phyloP scores from a whole-genome alignment of 1,139 yeast genomes.

The Taphrina flavorubra region DNA sequence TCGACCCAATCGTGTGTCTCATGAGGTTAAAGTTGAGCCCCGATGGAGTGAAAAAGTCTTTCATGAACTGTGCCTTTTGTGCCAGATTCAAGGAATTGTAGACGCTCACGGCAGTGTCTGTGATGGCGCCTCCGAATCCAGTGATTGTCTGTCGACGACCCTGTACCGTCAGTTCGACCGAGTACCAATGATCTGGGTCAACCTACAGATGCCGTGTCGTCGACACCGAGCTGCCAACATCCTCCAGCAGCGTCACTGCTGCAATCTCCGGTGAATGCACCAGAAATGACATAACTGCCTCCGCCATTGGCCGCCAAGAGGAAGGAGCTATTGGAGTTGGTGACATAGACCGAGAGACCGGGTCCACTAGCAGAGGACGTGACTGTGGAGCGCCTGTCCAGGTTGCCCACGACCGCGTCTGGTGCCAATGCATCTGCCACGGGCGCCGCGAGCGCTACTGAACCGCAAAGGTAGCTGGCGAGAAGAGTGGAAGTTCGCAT shows the following conservation, averaged over 20 bases:
- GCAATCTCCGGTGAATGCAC: slow-evolving; percentile 13
- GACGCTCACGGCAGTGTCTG: slow-evolving; percentile 14
- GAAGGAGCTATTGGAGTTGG: slow-evolving; percentile 6
- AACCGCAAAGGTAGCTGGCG: background rate
- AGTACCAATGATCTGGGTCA: background rate
- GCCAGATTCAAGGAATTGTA: background rate
- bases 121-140: slow-evolving; percentile 12
- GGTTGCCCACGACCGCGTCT: background rate
- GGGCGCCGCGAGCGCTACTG: background rate
- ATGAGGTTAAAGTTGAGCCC: slow-evolving; percentile 14
- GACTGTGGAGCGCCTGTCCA: background rate
- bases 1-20: slow-evolving; percentile 10
- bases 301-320: slow-evolving; percentile 11
- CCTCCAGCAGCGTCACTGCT: slow-evolving; percentile 6
- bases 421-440: background rate
- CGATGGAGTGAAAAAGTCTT: background rate
- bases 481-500: background rate
- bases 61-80: background rate
- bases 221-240: background rate
- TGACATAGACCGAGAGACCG: slow-evolving; percentile 12
- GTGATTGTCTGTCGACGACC: slow-evolving; percentile 3
- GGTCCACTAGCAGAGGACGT: slow-evolving; percentile 3
- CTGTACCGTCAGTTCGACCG: background rate
- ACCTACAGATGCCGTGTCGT: background rate
- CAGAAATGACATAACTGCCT: slow-evolving; percentile 11